Conservation (phyloP, 2,329 filamentous ascomycete genomes). For the Fusarium globosum region DNA sequence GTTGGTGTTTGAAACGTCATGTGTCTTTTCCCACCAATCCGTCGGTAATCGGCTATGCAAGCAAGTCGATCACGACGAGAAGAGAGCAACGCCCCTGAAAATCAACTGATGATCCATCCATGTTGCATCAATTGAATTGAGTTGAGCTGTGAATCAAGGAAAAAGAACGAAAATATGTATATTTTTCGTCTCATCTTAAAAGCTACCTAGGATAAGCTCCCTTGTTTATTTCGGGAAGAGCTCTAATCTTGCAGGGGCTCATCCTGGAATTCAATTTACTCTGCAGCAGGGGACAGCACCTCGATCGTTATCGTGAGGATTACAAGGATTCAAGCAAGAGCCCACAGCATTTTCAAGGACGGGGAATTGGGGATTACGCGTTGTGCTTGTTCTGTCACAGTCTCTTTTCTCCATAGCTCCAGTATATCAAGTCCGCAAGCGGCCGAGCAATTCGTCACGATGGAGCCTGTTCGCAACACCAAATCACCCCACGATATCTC, state of each 20-base stretch:
- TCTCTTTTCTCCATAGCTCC: constrained; percentile 5
- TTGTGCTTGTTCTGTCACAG: constrained; percentile 17
- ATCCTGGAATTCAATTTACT: constrained; percentile 33
- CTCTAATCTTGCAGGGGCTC: constrained; percentile 1
- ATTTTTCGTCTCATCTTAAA: constrained; percentile 7
- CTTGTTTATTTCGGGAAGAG: constrained; percentile 39
- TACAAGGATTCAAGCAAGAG: constrained; percentile 17
- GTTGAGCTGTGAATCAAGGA: background rate
- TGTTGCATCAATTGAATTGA: background rate
- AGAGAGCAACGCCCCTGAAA: constrained; percentile 21
- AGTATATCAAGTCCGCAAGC: background rate
- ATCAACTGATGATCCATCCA: constrained; percentile 5
- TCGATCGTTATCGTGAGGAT: constrained; percentile 16
- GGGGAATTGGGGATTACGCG: constrained; percentile 29
- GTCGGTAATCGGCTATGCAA: constrained; percentile 36
- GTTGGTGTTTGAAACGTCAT: constrained; percentile 27
- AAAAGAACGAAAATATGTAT: background rate
- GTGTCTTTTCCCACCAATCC: constrained; percentile 23
- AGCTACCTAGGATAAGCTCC: constrained; percentile 8
- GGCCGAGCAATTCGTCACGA: background rate
- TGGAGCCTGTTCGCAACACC: background rate
- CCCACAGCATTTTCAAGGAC: constrained; percentile 29
- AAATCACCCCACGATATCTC: constrained; percentile 27
- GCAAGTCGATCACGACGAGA: constrained; percentile 26
- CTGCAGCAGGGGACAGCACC: constrained; percentile 4